A percentile compares a stretch with the other conserved stretches of the same genome.
phyloP scores from a whole-genome alignment of 495 filamentous ascomycete species.

The Annulohypoxylon stygium region DNA sequence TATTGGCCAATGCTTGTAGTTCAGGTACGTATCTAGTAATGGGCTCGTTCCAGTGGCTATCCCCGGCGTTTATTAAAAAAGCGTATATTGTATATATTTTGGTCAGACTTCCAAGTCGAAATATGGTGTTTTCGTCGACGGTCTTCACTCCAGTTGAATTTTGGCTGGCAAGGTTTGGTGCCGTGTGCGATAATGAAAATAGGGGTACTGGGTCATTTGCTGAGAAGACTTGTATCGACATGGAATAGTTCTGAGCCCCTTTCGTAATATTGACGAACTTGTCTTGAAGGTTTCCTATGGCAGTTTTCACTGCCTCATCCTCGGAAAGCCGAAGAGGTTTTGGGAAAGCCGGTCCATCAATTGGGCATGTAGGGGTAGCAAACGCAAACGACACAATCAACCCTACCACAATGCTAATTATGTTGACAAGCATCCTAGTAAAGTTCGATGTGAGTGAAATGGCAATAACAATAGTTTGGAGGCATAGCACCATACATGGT shows the following conservation, averaged over 20 bases:
- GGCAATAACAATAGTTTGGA: background rate
- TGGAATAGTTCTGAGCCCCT: constrained; percentile 58
- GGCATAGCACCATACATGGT: constrained; percentile 13
- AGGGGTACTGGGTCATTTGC: constrained; percentile 57
- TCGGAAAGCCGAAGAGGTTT: constrained; percentile 55
- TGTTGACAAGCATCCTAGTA: constrained; percentile 28
- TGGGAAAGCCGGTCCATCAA: constrained; percentile 64
- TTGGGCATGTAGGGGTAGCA: constrained; percentile 59
- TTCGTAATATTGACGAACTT: constrained; percentile 45
- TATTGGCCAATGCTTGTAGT: constrained; percentile 55
- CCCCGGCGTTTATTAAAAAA: constrained; percentile 57
- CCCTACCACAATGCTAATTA: constrained; percentile 17
- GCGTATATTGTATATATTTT: constrained; percentile 64
- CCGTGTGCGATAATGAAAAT: constrained; percentile 63
- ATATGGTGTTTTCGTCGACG: constrained; percentile 62
- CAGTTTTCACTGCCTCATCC: constrained; percentile 50
- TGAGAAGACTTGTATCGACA: constrained; percentile 64
- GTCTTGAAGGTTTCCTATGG: constrained; percentile 55
- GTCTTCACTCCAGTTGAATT: constrained; percentile 56
- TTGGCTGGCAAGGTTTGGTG: constrained; percentile 54
- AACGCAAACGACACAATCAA: constrained; percentile 22
- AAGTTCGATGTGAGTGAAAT: background rate
- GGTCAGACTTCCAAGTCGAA: constrained; percentile 64
- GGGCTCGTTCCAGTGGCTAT: constrained; percentile 55
- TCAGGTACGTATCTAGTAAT: constrained; percentile 69